A percentile compares a stretch with the other conserved stretches of the same genome.
These are phyloP conservation scores for Rhizoctonia solani DNA, from an alignment of 1,284 basidiomycete species.

Conservation along the genomic window DNA sequence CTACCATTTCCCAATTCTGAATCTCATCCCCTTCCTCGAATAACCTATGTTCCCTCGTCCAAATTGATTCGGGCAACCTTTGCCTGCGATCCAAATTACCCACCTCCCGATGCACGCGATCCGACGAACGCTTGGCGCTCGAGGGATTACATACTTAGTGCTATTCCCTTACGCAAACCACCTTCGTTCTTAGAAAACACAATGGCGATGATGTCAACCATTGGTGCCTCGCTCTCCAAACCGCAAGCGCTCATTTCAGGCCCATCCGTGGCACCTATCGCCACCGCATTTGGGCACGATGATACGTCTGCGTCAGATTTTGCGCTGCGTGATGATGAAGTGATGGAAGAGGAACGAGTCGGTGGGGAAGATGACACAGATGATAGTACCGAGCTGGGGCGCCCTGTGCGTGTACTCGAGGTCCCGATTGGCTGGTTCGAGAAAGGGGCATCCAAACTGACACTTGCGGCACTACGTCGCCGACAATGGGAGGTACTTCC, in stretches of 20 bases:
- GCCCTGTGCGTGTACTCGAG: conserved; percentile 52
- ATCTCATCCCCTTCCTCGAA: conserved; percentile 73
- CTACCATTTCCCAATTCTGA: conserved; percentile 73
- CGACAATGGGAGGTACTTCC: conserved; percentile 51
- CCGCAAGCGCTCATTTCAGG: conserved; percentile 52
- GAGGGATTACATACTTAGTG: conserved; percentile 63
- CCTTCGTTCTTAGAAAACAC: conserved; percentile 65
- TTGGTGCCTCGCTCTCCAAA: conserved; percentile 49
- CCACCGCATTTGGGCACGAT: conserved; percentile 56
- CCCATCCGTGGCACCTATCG: conserved; percentile 44
- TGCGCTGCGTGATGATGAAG: conserved; percentile 72
- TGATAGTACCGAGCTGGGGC: conserved; percentile 60
- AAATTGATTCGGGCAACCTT: conserved; percentile 65
- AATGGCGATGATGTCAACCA: conserved; percentile 60
- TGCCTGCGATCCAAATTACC: conserved; percentile 63
- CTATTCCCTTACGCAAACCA: conserved; percentile 66
- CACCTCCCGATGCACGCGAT: conserved; percentile 41
- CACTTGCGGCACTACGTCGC: conserved; percentile 44
- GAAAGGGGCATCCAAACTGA: conserved; percentile 31
- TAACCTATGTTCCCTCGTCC: conserved; percentile 59
- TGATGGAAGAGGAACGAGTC: conserved; percentile 71
- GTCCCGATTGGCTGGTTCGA: conserved; percentile 43
- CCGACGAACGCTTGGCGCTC: conserved; percentile 57
- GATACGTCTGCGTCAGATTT: conserved; percentile 67
- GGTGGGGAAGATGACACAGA: conserved; percentile 72